Evolutionary conservation across 768 basidiomycete genomes (phyloP).

Genomic region (Mycena metata): DNA sequence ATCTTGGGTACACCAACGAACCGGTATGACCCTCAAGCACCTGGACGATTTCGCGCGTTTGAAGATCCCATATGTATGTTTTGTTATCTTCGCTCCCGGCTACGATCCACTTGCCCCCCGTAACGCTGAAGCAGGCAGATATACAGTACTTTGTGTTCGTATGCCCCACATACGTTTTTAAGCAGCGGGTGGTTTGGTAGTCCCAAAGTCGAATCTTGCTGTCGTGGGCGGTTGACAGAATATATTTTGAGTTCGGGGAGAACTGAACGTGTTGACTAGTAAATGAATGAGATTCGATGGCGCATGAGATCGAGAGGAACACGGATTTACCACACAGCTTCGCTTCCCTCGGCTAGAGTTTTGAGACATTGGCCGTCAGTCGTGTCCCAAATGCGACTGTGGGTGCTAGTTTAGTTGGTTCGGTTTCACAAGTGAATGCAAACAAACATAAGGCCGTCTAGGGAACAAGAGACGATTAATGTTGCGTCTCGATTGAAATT

Average conservation of each 20-base stretch:
- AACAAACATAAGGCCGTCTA: slow-evolving; percentile 94
- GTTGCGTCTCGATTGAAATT: slow-evolving; percentile 94
- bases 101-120: slow-evolving; percentile 91
- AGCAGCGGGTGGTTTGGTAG: slow-evolving; percentile 88
- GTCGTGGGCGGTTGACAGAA: slow-evolving; percentile 94
- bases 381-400: slow-evolving; percentile 96
- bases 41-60: slow-evolving; percentile 88
- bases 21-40: slow-evolving; percentile 82
- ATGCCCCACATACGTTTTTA: slow-evolving; percentile 93
- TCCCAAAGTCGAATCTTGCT: slow-evolving; percentile 96
- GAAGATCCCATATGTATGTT: slow-evolving; percentile 92
- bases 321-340: slow-evolving; percentile 78
- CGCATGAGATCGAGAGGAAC: background rate
- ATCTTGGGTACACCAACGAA: slow-evolving; percentile 44
- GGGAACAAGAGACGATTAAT: slow-evolving; percentile 90
- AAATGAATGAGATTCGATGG: slow-evolving; percentile 1
- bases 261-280: slow-evolving; percentile 90
- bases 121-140: slow-evolving; percentile 86
- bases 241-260: slow-evolving; percentile 95
- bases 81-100: slow-evolving; percentile 93
- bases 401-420: slow-evolving; percentile 19
- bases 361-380: slow-evolving; percentile 95
- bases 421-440: background rate
- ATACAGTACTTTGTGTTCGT: slow-evolving; percentile 87
- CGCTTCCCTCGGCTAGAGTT: slow-evolving; percentile 91